Evolutionary conservation across 2,329 filamentous ascomycete species (phyloP).

Genomic region (Aspergillus sp.): DNA sequence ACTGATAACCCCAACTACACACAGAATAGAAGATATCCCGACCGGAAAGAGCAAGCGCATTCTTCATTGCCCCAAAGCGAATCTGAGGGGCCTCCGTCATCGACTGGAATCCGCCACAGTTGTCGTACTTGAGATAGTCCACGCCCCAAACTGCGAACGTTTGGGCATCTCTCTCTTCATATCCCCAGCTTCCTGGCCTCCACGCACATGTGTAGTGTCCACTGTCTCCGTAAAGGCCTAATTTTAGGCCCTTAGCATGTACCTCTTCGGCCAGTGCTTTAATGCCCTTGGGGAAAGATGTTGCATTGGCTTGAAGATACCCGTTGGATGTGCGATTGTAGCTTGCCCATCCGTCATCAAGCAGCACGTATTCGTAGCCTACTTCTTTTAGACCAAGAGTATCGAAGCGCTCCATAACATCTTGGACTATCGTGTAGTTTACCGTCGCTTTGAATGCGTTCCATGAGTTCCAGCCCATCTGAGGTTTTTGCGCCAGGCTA

Average conservation of each 20-base stretch:
- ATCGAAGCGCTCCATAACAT: background rate
- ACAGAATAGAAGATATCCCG: constrained; percentile 51
- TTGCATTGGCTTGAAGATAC: constrained; percentile 37
- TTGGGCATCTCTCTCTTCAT: constrained; percentile 57
- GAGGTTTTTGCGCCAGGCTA: background rate
- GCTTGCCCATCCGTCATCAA: constrained; percentile 45
- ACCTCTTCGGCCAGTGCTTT: background rate
- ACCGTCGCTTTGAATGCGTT: constrained; percentile 13
- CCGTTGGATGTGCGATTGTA: constrained; percentile 19
- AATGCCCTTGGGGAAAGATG: constrained; percentile 49
- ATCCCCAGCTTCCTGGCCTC: constrained; percentile 50
- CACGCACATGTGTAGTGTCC: constrained; percentile 39
- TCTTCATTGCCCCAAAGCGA: constrained; percentile 45
- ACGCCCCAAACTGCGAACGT: constrained; percentile 58
- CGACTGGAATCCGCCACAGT: constrained; percentile 42
- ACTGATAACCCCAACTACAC: constrained; percentile 53
- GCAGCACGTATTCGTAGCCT: constrained; percentile 37
- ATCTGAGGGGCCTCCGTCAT: constrained; percentile 40
- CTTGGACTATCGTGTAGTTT: constrained; percentile 2
- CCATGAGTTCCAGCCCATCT: constrained; percentile 15
- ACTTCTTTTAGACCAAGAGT: constrained; percentile 9
- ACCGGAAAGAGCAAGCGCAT: constrained; percentile 46
- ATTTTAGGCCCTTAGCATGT: background rate
- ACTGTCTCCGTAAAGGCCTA: constrained; percentile 48
- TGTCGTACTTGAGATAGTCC: constrained; percentile 59